Evolutionary conservation across 345 rosid genomes (phyloP).

Genomic region (Xanthoceras sorbifolium): DNA sequence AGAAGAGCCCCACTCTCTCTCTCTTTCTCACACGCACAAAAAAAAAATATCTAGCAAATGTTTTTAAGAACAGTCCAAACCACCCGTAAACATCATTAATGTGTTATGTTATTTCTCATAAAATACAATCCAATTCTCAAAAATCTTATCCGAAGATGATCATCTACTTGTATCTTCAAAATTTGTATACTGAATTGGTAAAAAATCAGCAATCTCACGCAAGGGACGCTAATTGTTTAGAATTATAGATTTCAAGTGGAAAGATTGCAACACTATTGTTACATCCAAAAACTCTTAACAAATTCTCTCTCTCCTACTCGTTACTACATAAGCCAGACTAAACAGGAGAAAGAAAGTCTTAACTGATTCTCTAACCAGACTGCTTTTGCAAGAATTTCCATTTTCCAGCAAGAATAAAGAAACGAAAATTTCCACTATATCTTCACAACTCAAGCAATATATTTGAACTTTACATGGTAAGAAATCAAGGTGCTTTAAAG

Average conservation of each 20-base stretch:
- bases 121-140: no score
- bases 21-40: not conserved
- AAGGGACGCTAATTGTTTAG: not conserved
- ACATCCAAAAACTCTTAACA: not conserved
- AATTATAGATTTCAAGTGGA: no score
- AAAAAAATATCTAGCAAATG: slow-evolving; percentile 8
- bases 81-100: no score
- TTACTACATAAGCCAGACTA: not conserved
- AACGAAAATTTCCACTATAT: not conserved
- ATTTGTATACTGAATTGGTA: no score
- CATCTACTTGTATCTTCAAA: no score
- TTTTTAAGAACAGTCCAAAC: no score
- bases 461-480: not conserved
- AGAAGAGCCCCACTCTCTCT: not conserved
- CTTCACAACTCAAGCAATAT: not conserved
- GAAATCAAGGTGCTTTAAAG: not conserved
- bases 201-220: not conserved
- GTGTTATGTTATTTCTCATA: no score
- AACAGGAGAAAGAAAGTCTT: not conserved
- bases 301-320: not conserved
- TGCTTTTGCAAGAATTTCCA: not conserved
- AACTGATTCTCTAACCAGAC: not conserved
- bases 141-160: no score
- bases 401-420: not conserved
- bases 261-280: not conserved